phyloP scores from a whole-genome alignment of 2,329 filamentous ascomycete genomes.

The Paradendryphiella salina region DNA sequence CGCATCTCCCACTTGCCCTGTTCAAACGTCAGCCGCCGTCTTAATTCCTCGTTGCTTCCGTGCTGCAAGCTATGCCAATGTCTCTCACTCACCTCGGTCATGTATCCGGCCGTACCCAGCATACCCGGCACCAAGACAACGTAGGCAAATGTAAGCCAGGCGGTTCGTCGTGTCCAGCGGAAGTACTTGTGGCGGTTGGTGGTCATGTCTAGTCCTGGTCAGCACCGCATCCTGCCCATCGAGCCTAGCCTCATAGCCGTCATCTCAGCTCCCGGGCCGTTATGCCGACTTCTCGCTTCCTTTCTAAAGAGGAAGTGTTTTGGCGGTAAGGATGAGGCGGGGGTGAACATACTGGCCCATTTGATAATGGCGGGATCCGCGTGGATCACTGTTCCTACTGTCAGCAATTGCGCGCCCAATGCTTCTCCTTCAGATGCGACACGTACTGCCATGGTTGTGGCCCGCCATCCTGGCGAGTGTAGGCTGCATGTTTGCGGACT shows the following conservation, averaged over 20 bases:
- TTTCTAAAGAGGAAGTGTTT: background rate
- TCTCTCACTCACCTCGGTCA: slow-evolving; percentile 74
- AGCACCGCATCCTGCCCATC: slow-evolving; percentile 7
- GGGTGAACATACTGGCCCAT: slow-evolving; percentile 56
- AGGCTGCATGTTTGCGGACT: slow-evolving; percentile 15
- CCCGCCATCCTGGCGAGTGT: slow-evolving; percentile 35
- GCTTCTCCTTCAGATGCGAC: background rate
- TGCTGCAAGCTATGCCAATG: background rate
- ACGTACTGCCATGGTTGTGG: slow-evolving; percentile 33
- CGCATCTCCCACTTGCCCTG: slow-evolving; percentile 86
- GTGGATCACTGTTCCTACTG: slow-evolving; percentile 49
- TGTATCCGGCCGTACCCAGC: slow-evolving; percentile 72
- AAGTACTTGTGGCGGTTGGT: slow-evolving; percentile 91
- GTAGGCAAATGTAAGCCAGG: slow-evolving; percentile 77
- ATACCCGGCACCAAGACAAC: slow-evolving; percentile 71
- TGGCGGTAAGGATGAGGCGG: slow-evolving; percentile 28
- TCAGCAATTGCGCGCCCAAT: slow-evolving; percentile 31
- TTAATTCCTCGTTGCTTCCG: background rate
- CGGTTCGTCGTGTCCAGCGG: slow-evolving; percentile 85
- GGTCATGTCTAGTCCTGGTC: slow-evolving; percentile 67
- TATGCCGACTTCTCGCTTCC: background rate
- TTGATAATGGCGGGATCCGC: slow-evolving; percentile 61
- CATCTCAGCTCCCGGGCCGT: background rate
- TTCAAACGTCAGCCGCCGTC: slow-evolving; percentile 20
- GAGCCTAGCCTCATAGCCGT: background rate